Base-by-base conservation (phyloP, 768 basidiomycete species). In the Termitomyces sp. region DNA sequence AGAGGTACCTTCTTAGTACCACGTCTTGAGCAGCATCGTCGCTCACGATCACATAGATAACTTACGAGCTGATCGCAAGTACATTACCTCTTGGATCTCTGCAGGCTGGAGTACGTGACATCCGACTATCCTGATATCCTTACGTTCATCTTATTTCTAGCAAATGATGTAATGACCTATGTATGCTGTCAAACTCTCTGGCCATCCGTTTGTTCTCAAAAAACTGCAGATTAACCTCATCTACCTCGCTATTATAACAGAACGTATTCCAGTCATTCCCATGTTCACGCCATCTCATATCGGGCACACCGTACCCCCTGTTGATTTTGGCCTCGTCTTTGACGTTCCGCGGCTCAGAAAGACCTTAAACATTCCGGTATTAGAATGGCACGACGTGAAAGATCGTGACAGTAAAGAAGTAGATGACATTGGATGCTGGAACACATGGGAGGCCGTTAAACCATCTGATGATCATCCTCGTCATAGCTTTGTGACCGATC, bases 131-230 rank as follows among this genome's bases (percentile, higher is more conserved):
- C 60, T 46, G 10, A 44, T 28, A 48, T 16, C 40, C 26, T 28
- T 48, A n/a, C 30, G 4, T 50, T 55, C 49, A 68, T 56, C 46
- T 56, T 51, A 38, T 43, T 60, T 62, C 56, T 64, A 89, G 87
- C 88, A 7, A 90, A 90, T 75, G 87, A 89, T 72, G 86, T 89
- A 33, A 87, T 89, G 82, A 88, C 88, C 58, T 86, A 84, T 67
- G 84, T 84, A 46, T 47, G 57, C 4, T 16, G 8, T 30, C 33
- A 26, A 46, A 36, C 18, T 26, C 23, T 54, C 48, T 44, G 8
- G 18, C 6, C 32, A 41, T 32, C 32, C n/a, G 28, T 4, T 53
- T 14, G 13, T 53, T 41, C 50, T 38, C 26, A 44, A 54, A 28
- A 26, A 50, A 55, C 33, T 49, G 47, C 46, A 80, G 75, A 76